Conservation (phyloP, 1,284 basidiomycete genomes). For the Ceratobasidium sp. region DNA sequence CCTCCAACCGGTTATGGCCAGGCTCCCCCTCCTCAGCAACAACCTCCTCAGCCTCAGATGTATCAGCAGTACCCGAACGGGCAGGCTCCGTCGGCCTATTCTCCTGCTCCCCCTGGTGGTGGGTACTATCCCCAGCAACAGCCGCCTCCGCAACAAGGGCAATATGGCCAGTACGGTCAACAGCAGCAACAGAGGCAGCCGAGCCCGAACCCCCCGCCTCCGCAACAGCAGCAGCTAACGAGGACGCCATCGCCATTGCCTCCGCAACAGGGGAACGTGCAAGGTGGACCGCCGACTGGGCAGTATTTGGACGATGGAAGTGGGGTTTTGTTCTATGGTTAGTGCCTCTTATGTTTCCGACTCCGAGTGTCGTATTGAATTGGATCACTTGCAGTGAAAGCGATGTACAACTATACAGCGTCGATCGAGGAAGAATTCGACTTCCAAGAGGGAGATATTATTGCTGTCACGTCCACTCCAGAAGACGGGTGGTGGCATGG, state of each 20-base stretch:
- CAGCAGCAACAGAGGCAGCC: conserved; percentile 42
- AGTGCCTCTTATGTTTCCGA: conserved; percentile 48
- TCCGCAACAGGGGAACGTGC: conserved; percentile 48
- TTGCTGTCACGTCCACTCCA: conserved; percentile 91
- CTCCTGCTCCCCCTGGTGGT: conserved; percentile 52
- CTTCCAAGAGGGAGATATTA: conserved; percentile 92
- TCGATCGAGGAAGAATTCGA: conserved; percentile 91
- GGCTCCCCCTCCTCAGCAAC: conserved; percentile 54
- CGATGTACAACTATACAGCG: conserved; percentile 91
- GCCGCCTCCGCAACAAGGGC: conserved; percentile 49
- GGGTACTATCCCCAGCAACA: conserved; percentile 50
- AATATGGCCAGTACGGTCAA: conserved; percentile 46
- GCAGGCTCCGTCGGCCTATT: conserved; percentile 49
- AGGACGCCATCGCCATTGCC: conserved; percentile 40
- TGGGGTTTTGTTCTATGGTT: conserved; percentile 87
- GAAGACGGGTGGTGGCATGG: conserved; percentile 97
- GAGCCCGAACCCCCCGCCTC: conserved; percentile 45
- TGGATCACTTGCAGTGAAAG: conserved; percentile 73
- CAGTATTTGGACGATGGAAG: conserved; percentile 81
- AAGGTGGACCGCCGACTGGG: conserved; percentile 55
- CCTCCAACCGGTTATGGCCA: conserved; percentile 50
- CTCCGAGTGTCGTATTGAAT: not conserved
- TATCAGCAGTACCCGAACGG: conserved; percentile 51
- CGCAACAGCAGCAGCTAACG: conserved; percentile 47
- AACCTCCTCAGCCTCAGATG: conserved; percentile 52